Evolutionary conservation across 1,139 yeast genomes (phyloP).

Genomic region (Suhomyces coccinellae): DNA sequence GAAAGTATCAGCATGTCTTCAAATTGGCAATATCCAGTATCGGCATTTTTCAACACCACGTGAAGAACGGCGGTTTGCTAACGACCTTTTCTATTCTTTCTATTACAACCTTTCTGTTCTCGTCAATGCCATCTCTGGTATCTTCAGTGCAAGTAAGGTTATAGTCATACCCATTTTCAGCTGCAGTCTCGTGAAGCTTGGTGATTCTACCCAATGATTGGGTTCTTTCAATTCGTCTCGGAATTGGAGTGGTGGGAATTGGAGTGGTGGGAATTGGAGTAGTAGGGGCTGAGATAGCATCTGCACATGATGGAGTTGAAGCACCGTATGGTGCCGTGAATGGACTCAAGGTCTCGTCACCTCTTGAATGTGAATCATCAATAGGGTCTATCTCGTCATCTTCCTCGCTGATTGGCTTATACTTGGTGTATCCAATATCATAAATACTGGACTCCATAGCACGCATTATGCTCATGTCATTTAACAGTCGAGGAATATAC

Average conservation of each 20-base stretch:
- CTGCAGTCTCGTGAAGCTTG: not conserved
- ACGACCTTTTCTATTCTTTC: slow-evolving; percentile 62
- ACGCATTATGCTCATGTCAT: slow-evolving; percentile 16
- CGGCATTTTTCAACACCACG: slow-evolving; percentile 53
- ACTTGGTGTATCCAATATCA: slow-evolving; percentile 14
- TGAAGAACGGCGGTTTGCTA: slow-evolving; percentile 63
- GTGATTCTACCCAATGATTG: not conserved
- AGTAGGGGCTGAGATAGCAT: not conserved
- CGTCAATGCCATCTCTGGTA: slow-evolving; percentile 10
- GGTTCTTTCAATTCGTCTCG: not conserved
- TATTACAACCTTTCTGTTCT: slow-evolving; percentile 52
- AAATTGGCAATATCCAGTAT: not conserved
- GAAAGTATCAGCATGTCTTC: not conserved
- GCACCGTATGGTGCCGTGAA: not conserved
- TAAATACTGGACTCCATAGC: slow-evolving; percentile 26
- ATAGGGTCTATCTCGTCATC: not conserved
- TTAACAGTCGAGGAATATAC: slow-evolving; percentile 49
- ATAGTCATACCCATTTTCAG: slow-evolving; percentile 16
- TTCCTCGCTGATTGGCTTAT: not conserved
- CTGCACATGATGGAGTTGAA: not conserved
- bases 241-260: not conserved
- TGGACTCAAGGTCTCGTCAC: not conserved
- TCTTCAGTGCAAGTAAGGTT: slow-evolving; percentile 9
- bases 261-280: not conserved
- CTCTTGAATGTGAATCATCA: not conserved